Percentiles rank a stretch among this genome's conserved stretches.
These are phyloP conservation scores for Silene coronaria DNA, from an alignment of 179 eudicot species.

Conservation along the genomic window DNA sequence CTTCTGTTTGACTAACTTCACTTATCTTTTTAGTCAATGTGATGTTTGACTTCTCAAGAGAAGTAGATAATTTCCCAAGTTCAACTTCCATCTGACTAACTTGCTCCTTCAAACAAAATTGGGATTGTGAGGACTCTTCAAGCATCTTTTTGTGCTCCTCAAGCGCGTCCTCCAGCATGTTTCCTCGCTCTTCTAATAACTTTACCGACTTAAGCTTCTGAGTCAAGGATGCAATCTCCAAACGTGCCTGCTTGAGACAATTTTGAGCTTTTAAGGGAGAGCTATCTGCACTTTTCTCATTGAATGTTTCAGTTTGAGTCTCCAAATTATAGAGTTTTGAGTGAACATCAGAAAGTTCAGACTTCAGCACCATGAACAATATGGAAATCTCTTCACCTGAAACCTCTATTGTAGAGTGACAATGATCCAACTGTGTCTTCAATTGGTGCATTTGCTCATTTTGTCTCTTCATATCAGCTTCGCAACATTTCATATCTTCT, in stretches of 20 bases:
- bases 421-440: conserved; percentile 46
- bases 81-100: conserved; percentile 42
- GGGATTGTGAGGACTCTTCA: conserved; percentile 40
- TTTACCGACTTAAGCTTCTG: conserved; percentile 42
- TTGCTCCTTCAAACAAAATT: conserved; percentile 44
- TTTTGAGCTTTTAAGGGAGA: conserved; percentile 29
- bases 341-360: conserved; percentile 44
- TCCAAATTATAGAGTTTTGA: conserved; percentile 32
- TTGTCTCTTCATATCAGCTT: conserved; percentile 42
- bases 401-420: conserved; percentile 50
- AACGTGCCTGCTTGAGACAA: conserved; percentile 39
- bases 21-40: conserved; percentile 42
- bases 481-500: conserved; percentile 40
- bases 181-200: conserved; percentile 35
- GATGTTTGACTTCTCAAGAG: conserved; percentile 49
- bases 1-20: conserved; percentile 45
- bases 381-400: conserved; percentile 65
- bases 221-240: conserved; percentile 39
- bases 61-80: conserved; percentile 28
- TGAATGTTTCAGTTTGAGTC: conserved; percentile 25
- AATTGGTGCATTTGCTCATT: conserved; percentile 45
- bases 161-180: conserved; percentile 41
- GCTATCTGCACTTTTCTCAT: conserved; percentile 21
- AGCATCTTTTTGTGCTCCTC: conserved; percentile 45
- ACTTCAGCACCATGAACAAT: conserved; percentile 53